Evolutionary conservation across 495 filamentous ascomycete species (phyloP).

Genomic region (Aspergillus sclerotioniger): DNA sequence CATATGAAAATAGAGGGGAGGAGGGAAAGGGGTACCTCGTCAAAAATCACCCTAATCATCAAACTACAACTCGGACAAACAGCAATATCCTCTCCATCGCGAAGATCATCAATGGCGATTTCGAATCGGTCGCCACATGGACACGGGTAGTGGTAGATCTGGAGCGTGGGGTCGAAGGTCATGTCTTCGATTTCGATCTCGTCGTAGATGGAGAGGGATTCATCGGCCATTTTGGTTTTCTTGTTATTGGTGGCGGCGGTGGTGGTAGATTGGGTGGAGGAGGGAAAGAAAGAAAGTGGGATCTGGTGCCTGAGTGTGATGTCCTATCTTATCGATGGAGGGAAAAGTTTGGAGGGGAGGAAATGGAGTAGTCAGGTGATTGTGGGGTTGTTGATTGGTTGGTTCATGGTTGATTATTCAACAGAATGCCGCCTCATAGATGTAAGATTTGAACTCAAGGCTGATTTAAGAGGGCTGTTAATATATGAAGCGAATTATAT

Average conservation of each 20-base stretch:
- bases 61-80: slow-evolving; percentile 95
- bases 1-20: neutral
- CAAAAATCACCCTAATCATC: slow-evolving; percentile 94
- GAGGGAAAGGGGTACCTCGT: slow-evolving; percentile 57
- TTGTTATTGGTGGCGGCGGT: no score
- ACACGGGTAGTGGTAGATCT: slow-evolving; percentile 94
- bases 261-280: neutral
- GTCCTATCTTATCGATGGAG: slow-evolving; percentile 15
- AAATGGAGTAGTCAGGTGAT: slow-evolving; percentile 32
- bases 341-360: slow-evolving; percentile 32
- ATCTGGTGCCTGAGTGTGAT: no score
- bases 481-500: no score
- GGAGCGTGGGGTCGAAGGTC: slow-evolving; percentile 78
- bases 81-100: slow-evolving; percentile 85
- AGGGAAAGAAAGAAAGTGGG: slow-evolving; percentile 1
- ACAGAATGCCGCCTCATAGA: no score
- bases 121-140: slow-evolving; percentile 97
- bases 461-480: no score
- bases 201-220: slow-evolving; percentile 79
- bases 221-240: slow-evolving; percentile 59
- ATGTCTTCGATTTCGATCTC: slow-evolving; percentile 99
- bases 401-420: no score
- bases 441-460: no score
- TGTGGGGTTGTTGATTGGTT: slow-evolving; percentile 16
- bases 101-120: slow-evolving; percentile 79